phyloP scores from a whole-genome alignment of 257 asterid genomes.

The Penstemon newberryi region DNA sequence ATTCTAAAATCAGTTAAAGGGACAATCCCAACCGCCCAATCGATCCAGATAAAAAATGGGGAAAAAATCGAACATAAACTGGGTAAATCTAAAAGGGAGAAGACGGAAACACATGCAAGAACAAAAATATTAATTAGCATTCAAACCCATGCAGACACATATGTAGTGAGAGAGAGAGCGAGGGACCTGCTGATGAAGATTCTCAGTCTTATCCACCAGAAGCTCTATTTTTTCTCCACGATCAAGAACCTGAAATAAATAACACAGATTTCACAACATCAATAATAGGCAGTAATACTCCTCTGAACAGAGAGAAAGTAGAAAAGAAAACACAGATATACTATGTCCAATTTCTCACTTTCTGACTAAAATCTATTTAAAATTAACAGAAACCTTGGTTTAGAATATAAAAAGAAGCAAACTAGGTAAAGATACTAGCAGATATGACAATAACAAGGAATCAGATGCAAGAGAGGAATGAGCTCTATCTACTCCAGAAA shows the following conservation, averaged over 20 bases:
- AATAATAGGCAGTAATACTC: background rate
- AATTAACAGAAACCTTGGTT: background rate
- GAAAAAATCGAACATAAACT: background rate
- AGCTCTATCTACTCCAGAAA: too few species aligned
- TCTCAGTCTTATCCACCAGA: constrained; percentile 90
- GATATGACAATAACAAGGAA: background rate
- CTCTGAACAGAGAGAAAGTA: background rate
- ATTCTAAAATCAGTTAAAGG: background rate
- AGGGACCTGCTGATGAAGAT: constrained; percentile 78
- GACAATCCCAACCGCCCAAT: background rate
- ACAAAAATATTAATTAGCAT: background rate
- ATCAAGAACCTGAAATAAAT: constrained; percentile 66
- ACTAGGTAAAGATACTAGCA: background rate
- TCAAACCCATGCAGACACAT: background rate
- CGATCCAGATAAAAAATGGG: too few species aligned
- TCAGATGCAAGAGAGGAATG: background rate
- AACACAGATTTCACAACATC: constrained; percentile 17
- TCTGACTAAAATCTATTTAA: constrained; percentile 1
- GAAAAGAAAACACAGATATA: background rate
- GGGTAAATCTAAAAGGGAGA: too few species aligned
- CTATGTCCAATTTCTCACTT: background rate
- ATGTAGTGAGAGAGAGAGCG: background rate
- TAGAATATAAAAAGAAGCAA: background rate
- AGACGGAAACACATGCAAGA: background rate
- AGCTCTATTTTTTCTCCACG: constrained; percentile 95